These are phyloP conservation scores for Vigna hirtella DNA, from an alignment of 306 rosid genomes.

Conservation along the genomic window DNA sequence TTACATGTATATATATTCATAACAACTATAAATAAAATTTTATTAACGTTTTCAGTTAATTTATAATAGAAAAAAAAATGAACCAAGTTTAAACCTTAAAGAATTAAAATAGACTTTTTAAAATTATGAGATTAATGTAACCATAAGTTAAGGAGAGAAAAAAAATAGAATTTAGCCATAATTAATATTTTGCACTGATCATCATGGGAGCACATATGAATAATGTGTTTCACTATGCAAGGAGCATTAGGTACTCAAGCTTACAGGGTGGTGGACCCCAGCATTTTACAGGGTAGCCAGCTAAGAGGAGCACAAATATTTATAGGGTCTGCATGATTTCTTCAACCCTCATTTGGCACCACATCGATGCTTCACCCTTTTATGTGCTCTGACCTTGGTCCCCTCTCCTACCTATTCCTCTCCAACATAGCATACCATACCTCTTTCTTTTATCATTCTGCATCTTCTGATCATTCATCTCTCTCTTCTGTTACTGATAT, in stretches of 20 bases:
- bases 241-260: not conserved
- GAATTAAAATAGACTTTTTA: too few species aligned
- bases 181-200: not conserved
- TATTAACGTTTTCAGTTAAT: too few species aligned
- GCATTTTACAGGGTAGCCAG: constrained; percentile 52
- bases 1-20: too few species aligned
- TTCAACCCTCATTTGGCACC: constrained; percentile 54
- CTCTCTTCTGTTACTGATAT: constrained; percentile 46
- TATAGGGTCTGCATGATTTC: constrained; percentile 50
- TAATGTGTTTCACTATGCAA: not conserved
- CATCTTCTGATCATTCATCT: constrained; percentile 23
- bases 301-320: constrained; percentile 58
- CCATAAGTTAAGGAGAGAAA: too few species aligned
- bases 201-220: not conserved
- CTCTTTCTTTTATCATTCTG: constrained; percentile 34
- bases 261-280: constrained; percentile 47
- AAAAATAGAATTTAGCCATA: too few species aligned
- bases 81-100: too few species aligned
- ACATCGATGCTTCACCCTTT: constrained; percentile 26
- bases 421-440: constrained; percentile 21
- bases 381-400: constrained; percentile 53
- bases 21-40: too few species aligned
- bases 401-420: constrained; percentile 45
- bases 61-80: too few species aligned
- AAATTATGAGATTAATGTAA: too few species aligned